Conservation (phyloP, 768 basidiomycete species). For the Pisolithus albus region DNA sequence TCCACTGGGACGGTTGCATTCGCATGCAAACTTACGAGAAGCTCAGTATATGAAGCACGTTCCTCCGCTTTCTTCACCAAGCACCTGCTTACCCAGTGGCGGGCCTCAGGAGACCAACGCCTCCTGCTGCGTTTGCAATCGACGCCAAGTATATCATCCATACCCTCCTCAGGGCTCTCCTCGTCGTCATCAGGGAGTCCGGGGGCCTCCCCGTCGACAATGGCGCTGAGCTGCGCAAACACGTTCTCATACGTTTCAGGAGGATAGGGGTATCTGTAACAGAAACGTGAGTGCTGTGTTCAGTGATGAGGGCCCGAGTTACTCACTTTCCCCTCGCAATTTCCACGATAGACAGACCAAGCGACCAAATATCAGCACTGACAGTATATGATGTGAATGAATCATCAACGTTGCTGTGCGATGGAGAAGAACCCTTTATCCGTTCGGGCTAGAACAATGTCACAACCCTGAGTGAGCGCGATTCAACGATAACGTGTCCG, state of each 20-base stretch:
- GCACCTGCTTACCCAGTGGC: slow-evolving; percentile 78
- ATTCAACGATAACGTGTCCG: not conserved
- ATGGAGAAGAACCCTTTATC: slow-evolving; percentile 81
- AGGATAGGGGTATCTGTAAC: slow-evolving; percentile 79
- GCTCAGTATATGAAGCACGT: slow-evolving; percentile 76
- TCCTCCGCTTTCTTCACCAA: slow-evolving; percentile 73
- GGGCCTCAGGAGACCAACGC: slow-evolving; percentile 41
- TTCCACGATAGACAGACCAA: slow-evolving; percentile 91
- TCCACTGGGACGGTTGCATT: not conserved
- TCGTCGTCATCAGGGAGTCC: slow-evolving; percentile 60
- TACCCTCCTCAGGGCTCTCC: slow-evolving; percentile 7
- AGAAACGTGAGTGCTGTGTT: not conserved
- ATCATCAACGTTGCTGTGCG: slow-evolving; percentile 25
- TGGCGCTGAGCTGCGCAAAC: slow-evolving; percentile 94
- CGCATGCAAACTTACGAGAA: slow-evolving; percentile 48
- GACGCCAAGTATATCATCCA: slow-evolving; percentile 3
- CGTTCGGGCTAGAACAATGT: slow-evolving; percentile 69
- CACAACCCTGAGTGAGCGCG: not conserved
- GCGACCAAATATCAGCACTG: slow-evolving; percentile 96
- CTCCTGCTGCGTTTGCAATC: slow-evolving; percentile 11
- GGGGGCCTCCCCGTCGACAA: slow-evolving; percentile 92
- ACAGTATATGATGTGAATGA: slow-evolving; percentile 70
- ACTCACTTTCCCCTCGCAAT: slow-evolving; percentile 64
- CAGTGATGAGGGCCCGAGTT: too few relatives aligned
- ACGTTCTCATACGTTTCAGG: slow-evolving; percentile 97